These are phyloP conservation scores for Tricholoma terreum DNA, from an alignment of 768 basidiomycete genomes.

Conservation along the genomic window DNA sequence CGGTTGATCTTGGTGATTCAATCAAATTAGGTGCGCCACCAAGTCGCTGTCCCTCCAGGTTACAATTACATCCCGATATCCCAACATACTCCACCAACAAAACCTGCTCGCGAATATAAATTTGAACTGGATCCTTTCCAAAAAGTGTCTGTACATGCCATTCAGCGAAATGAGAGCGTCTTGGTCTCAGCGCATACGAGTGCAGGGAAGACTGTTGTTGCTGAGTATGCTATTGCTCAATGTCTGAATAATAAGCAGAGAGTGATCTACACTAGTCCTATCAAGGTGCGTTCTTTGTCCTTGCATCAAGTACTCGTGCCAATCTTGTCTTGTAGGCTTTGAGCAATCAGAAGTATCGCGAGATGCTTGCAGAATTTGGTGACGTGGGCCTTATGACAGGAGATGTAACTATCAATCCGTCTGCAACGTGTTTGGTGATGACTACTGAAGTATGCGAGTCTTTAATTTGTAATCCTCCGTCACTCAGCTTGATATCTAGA, in stretches of 20 bases:
- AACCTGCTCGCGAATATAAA: conserved; percentile 90
- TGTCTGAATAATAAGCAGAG: conserved; percentile 91
- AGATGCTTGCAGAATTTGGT: conserved; percentile 95
- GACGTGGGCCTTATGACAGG: conserved; percentile 99
- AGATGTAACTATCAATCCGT: conserved; percentile 98
- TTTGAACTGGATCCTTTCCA: conserved; percentile 98
- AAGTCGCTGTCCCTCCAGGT: conserved; percentile 92
- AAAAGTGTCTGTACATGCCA: conserved; percentile 88
- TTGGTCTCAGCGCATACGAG: conserved; percentile 98
- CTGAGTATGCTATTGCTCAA: conserved; percentile 98
- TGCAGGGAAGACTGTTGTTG: conserved; percentile 98
- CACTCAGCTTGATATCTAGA: conserved; percentile 45
- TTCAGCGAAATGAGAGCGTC: conserved; percentile 96
- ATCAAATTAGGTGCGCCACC: conserved; percentile 75
- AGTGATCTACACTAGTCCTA: conserved; percentile 98
- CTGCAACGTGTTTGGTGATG: conserved; percentile 97
- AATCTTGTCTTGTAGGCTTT: conserved; percentile 63
- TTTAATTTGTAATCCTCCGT: not conserved
- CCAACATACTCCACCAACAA: conserved; percentile 85
- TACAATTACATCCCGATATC: conserved; percentile 91
- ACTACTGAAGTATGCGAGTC: conserved; percentile 82
- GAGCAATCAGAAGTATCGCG: conserved; percentile 98
- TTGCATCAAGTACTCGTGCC: conserved; percentile 5
- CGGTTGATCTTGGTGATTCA: not conserved
- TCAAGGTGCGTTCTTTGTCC: conserved; percentile 66